Conservation (phyloP, 2,329 filamentous ascomycete species). For the Sporothrix luriei region DNA sequence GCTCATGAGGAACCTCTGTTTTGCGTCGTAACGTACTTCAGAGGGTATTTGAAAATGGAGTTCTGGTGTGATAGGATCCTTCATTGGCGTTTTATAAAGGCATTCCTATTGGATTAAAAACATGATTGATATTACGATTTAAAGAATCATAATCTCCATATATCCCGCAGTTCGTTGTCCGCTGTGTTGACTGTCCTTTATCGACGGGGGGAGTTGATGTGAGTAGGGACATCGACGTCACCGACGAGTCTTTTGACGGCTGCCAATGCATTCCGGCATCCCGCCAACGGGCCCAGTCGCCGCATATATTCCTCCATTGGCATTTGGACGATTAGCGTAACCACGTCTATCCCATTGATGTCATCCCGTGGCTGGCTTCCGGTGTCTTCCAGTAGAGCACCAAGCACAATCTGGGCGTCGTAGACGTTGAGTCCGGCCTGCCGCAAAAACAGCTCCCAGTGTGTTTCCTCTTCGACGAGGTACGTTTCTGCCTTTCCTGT, state of each 20-base stretch:
- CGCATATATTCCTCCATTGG: slow-evolving; percentile 50
- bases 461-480: slow-evolving; percentile 60
- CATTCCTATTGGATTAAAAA: no score
- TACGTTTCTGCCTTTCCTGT: slow-evolving; percentile 42
- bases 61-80: no score
- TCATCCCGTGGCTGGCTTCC: no score
- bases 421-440: slow-evolving; percentile 69
- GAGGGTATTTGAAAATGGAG: not conserved
- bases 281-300: slow-evolving; percentile 56
- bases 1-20: not conserved
- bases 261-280: slow-evolving; percentile 56
- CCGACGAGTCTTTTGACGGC: slow-evolving; percentile 46
- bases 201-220: no score
- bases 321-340: slow-evolving; percentile 63
- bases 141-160: no score
- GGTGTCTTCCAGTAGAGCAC: slow-evolving; percentile 42
- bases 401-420: slow-evolving; percentile 67
- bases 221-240: not conserved
- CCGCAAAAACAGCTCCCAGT: slow-evolving; percentile 69
- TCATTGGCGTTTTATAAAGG: no score
- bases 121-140: no score
- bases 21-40: not conserved
- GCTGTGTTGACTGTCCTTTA: no score
- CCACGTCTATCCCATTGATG: slow-evolving; percentile 41
- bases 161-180: no score